Percentiles rank a stretch among this genome's conserved stretches.
Evolutionary conservation across 2,329 filamentous ascomycete species (phyloP).

Genomic region (Cytospora piceicola): DNA sequence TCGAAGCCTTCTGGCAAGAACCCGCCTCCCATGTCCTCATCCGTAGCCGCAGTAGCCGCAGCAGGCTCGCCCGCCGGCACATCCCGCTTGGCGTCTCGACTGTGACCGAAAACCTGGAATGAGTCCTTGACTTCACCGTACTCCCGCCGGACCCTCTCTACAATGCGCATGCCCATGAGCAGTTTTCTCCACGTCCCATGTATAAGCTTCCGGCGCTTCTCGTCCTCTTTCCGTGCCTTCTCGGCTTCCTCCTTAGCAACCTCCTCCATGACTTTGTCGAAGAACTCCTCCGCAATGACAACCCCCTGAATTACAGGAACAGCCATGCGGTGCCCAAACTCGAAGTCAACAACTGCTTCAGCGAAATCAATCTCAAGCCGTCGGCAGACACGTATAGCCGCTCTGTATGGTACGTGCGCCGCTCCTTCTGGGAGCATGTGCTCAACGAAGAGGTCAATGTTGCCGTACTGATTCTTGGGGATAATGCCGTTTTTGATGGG

Average conservation of each 20-base stretch:
- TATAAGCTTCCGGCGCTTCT: conserved; percentile 76
- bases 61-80: conserved; percentile 30
- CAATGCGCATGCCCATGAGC: conserved; percentile 80
- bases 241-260: conserved; percentile 79
- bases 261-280: conserved; percentile 74
- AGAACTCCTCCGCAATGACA: conserved; percentile 81
- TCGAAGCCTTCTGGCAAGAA: conserved; percentile 63
- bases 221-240: conserved; percentile 75
- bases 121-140: conserved; percentile 67
- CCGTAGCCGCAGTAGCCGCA: conserved; percentile 35
- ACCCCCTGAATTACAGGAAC: conserved; percentile 91
- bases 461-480: conserved; percentile 92
- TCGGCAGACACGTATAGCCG: conserved; percentile 79
- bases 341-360: conserved; percentile 93
- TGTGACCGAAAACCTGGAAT: conserved; percentile 60
- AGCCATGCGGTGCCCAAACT: conserved; percentile 93
- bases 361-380: conserved; percentile 85
- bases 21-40: conserved; percentile 62
- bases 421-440: conserved; percentile 87
- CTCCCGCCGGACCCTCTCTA: conserved; percentile 74
- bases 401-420: conserved; percentile 79
- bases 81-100: conserved; percentile 41
- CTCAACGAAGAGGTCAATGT: conserved; percentile 93
- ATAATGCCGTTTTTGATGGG: conserved; percentile 85
- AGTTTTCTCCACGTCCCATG: conserved; percentile 85